Evolutionary conservation across 768 basidiomycete genomes (phyloP).

Genomic region (Panus rudis): DNA sequence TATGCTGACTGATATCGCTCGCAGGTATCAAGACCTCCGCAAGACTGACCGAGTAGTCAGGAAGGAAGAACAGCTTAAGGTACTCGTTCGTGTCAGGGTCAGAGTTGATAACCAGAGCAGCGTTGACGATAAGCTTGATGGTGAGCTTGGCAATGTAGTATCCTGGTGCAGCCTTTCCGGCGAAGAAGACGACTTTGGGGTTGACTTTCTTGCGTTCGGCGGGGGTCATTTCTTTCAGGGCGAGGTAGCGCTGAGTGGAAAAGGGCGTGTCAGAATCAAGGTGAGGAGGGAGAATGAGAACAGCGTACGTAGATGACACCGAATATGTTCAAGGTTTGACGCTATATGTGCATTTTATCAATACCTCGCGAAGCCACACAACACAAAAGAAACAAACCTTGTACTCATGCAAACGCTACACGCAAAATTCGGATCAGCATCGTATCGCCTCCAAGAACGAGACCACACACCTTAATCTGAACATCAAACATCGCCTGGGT

Average conservation of each 20-base stretch:
- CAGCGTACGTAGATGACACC: conserved; percentile 76
- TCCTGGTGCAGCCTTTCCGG: conserved; percentile 94
- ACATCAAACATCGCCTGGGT: conserved; percentile 83
- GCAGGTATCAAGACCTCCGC: conserved; percentile 87
- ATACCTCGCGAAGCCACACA: too few relatives aligned
- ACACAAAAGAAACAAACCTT: conserved; percentile 38
- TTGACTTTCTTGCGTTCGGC: conserved; percentile 76
- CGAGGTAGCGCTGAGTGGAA: conserved; percentile 74
- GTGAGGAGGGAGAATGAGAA: too few relatives aligned
- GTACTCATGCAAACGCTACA: conserved; percentile 87
- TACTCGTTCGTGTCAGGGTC: conserved; percentile 87
- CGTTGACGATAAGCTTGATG: conserved; percentile 91
- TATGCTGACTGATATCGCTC: conserved; percentile 92
- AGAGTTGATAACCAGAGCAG: conserved; percentile 68
- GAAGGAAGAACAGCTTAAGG: conserved; percentile 89
- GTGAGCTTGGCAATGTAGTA: conserved; percentile 93
- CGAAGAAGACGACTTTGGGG: conserved; percentile 92
- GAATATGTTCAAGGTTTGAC: conserved; percentile 92
- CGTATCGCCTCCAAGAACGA: neutral
- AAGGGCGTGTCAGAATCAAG: too few relatives aligned
- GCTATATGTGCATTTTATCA: conserved; percentile 32
- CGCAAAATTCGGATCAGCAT: conserved; percentile 18
- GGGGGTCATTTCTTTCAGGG: conserved; percentile 70
- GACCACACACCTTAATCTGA: conserved; percentile 64
- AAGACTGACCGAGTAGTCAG: conserved; percentile 86